Percentiles rank a stretch among this genome's conserved stretches.
Evolutionary conservation across 2,329 filamentous ascomycete genomes (phyloP).

Genomic region (Talaromyces albobiverticillius): DNA sequence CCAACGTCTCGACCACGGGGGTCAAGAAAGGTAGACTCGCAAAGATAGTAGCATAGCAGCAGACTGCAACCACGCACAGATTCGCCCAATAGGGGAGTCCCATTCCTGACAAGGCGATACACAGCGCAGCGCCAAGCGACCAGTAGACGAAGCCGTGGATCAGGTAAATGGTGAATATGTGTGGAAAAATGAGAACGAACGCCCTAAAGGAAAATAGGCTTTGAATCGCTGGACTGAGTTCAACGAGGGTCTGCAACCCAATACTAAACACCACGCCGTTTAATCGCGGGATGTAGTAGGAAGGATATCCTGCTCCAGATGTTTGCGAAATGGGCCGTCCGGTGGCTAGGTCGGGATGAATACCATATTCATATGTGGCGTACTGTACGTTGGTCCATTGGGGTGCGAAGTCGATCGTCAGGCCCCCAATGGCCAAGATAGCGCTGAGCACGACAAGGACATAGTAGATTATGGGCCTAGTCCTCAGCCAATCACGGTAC

Average conservation of each 20-base stretch:
- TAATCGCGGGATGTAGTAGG: conserved; percentile 43
- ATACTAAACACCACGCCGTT: conserved; percentile 42
- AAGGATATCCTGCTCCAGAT: conserved; percentile 34
- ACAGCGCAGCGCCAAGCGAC: conserved; percentile 24
- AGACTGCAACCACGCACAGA: conserved; percentile 17
- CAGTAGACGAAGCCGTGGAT: conserved; percentile 41
- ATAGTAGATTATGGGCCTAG: conserved; percentile 35
- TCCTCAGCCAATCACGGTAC: conserved; percentile 36
- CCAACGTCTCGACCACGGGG: conserved; percentile 17
- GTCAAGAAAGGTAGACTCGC: conserved; percentile 20
- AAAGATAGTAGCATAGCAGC: conserved; percentile 18
- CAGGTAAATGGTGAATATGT: conserved; percentile 50
- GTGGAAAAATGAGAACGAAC: conserved; percentile 44
- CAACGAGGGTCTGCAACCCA: conserved; percentile 31
- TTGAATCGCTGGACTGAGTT: conserved; percentile 37
- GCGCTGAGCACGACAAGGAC: conserved; percentile 32
- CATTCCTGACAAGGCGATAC: conserved; percentile 15
- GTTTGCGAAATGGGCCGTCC: conserved; percentile 37
- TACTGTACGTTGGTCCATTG: conserved; percentile 37
- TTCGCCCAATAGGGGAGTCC: conserved; percentile 23
- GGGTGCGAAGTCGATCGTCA: conserved; percentile 35
- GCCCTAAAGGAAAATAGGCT: conserved; percentile 38
- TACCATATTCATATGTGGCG: conserved; percentile 37
- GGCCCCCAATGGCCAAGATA: conserved; percentile 28
- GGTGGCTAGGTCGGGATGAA: conserved; percentile 41